Conservation (phyloP, 768 basidiomycete genomes). For the Flagelloscypha sp. region DNA sequence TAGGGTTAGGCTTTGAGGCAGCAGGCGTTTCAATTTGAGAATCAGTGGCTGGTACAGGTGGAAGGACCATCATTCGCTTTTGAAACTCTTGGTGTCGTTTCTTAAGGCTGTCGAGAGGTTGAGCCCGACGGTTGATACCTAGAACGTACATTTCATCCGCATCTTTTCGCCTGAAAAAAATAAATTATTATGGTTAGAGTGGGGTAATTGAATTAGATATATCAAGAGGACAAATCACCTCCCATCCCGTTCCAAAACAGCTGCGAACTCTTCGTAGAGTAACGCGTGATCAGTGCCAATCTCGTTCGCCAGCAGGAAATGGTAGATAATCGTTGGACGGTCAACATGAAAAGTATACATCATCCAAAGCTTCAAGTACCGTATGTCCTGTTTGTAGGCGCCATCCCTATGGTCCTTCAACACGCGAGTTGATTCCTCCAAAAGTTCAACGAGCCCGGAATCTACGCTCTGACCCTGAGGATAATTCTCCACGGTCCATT, state of each 20-base stretch:
- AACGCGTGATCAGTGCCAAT: constrained; percentile 76
- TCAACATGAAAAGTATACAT: constrained; percentile 92
- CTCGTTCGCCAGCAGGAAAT: constrained; percentile 84
- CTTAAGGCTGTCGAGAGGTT: constrained; percentile 74
- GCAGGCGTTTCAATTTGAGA: constrained; percentile 25
- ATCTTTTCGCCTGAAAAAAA: constrained; percentile 55
- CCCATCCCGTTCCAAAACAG: constrained; percentile 72
- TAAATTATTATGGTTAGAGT: constrained; percentile 4
- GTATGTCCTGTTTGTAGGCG: constrained; percentile 68
- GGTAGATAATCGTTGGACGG: constrained; percentile 79
- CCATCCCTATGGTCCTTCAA: constrained; percentile 72
- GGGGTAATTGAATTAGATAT: constrained; percentile 5
- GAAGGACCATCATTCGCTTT: constrained; percentile 71
- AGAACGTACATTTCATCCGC: constrained; percentile 88
- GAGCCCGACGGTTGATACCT: constrained; percentile 77
- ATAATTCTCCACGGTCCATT: constrained; percentile 92
- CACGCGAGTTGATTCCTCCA: constrained; percentile 86
- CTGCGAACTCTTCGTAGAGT: constrained; percentile 90
- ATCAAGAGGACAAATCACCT: constrained; percentile 40
- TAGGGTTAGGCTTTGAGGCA: constrained; percentile 23
- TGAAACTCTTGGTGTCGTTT: constrained; percentile 80
- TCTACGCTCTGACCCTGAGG: constrained; percentile 87
- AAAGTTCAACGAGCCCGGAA: constrained; percentile 82
- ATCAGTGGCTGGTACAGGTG: constrained; percentile 28
- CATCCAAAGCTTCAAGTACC: constrained; percentile 91